These are phyloP conservation scores for Trifolium pratense DNA, from an alignment of 306 rosid species.

Conservation along the genomic window DNA sequence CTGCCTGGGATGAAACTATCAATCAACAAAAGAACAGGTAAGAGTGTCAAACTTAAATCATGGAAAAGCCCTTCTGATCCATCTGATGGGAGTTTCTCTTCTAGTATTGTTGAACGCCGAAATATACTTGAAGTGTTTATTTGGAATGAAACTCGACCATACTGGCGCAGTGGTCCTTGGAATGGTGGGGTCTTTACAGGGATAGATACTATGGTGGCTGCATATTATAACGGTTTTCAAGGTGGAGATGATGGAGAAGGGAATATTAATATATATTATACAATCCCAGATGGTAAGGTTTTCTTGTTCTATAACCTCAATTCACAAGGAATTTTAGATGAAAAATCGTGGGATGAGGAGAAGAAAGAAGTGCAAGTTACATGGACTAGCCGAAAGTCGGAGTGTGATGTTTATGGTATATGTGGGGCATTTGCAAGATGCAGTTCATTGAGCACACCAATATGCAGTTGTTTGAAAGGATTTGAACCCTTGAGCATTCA, in stretches of 20 bases:
- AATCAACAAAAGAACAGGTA: slow-evolving; percentile 6
- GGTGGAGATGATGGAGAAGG: neutral
- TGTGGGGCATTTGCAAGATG: slow-evolving; percentile 41
- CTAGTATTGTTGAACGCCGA: neutral
- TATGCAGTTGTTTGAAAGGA: slow-evolving; percentile 31
- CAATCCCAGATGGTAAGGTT: rapidly evolving
- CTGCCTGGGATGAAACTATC: slow-evolving; percentile 35
- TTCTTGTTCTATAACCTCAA: neutral
- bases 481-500: slow-evolving; percentile 21
- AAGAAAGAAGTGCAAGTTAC: neutral
- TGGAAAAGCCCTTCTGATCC: slow-evolving; percentile 52
- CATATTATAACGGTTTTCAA: neutral
- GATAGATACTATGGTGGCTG: neutral
- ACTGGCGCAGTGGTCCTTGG: neutral
- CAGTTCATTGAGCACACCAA: slow-evolving; percentile 2
- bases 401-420: slow-evolving; percentile 35
- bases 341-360: neutral
- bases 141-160: neutral
- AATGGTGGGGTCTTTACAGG: neutral
- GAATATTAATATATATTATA: neutral
- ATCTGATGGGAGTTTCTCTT: slow-evolving; percentile 42
- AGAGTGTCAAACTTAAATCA: slow-evolving; percentile 24
- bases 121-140: neutral
- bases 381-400: neutral
- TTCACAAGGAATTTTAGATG: neutral